Base-by-base conservation (phyloP, 768 basidiomycete genomes). In the Phylloporus arenicola region DNA sequence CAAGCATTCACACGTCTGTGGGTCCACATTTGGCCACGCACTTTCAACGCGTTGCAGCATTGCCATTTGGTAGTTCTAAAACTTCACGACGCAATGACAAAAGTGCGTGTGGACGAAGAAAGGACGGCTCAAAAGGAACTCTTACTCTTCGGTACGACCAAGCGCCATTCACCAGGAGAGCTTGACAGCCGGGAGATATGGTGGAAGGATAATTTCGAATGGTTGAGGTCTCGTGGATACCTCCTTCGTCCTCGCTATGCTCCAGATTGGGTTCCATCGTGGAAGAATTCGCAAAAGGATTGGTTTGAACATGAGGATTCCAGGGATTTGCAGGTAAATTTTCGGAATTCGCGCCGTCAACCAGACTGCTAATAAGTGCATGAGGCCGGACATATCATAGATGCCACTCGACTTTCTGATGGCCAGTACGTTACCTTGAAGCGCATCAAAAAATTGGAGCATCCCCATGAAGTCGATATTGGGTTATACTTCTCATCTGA, bases 401-500 rank as follows among this genome's bases (percentile, higher is more conserved):
- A 71, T 50, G 70, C 69, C 0, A 55, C 55, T 1, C 58, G 69
- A 1, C 22, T 59, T 1, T 24, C 24, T 4, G 68, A 72, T 47
- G 61, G 61, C 12, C 43, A 45, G 8, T 47, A 27, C 3, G 67
- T 75, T 8, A 47, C 57, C 16, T 46, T 75, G 25, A 72, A 72
- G 39, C 41, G 45, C 14, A 40, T 65, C 0, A 6, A 49, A 0
- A 52, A 48, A 25, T 17, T 34, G 3, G 33, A 41, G 0, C 49
- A 57, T 48, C 56, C 64, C 1, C 33, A 59, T 4, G 70, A 75
- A 42, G 52, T 60, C 3, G 55, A 58, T 0, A 70, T 75, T 14
- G 49, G 45, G 0, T 29, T 61, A 54, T 59, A 54, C 8, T 62
- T 54, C 53, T 53, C 55, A 6, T 41, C 31, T 4, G 47, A 48